These are phyloP conservation scores for Dryas alaskensis DNA, from an alignment of 306 rosid genomes.

Conservation along the genomic window DNA sequence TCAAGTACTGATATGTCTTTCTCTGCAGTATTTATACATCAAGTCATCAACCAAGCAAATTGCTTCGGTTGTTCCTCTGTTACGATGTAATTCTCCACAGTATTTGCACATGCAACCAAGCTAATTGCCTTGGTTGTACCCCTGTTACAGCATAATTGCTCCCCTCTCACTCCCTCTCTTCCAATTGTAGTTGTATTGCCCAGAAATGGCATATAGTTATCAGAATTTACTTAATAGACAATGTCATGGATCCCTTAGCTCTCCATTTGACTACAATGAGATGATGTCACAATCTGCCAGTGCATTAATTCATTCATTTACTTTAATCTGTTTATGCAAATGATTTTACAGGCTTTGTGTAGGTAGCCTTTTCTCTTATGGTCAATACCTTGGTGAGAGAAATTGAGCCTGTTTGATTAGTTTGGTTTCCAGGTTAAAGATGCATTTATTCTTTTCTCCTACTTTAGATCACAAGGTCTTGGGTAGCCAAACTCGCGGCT, in stretches of 20 bases:
- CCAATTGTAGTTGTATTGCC: conserved; percentile 18
- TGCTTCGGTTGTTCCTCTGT: conserved; percentile 43
- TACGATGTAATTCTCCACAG: conserved; percentile 24
- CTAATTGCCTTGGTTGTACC: conserved; percentile 49
- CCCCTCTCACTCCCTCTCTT: conserved; percentile 22
- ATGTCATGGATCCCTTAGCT: conserved; percentile 31
- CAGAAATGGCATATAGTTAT: conserved; percentile 31
- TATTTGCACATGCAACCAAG: conserved; percentile 45
- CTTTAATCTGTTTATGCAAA: too few relatives aligned
- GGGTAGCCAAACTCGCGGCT: too few relatives aligned
- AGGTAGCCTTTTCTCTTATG: too few relatives aligned
- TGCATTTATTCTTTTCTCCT: too few relatives aligned
- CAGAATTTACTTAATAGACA: conserved; percentile 33
- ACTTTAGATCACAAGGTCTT: too few relatives aligned
- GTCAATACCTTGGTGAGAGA: too few relatives aligned
- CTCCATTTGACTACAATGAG: conserved; percentile 21
- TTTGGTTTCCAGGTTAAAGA: too few relatives aligned
- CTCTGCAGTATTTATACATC: conserved; percentile 35
- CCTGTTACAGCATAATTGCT: conserved; percentile 25
- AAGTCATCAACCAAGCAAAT: conserved; percentile 38
- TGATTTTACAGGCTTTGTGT: too few relatives aligned
- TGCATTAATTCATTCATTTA: not conserved
- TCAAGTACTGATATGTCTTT: conserved; percentile 19
- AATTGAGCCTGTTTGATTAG: too few relatives aligned
- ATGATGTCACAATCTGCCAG: not conserved